Conservation (phyloP, 257 asterid species). For the Mentha longifolia region DNA sequence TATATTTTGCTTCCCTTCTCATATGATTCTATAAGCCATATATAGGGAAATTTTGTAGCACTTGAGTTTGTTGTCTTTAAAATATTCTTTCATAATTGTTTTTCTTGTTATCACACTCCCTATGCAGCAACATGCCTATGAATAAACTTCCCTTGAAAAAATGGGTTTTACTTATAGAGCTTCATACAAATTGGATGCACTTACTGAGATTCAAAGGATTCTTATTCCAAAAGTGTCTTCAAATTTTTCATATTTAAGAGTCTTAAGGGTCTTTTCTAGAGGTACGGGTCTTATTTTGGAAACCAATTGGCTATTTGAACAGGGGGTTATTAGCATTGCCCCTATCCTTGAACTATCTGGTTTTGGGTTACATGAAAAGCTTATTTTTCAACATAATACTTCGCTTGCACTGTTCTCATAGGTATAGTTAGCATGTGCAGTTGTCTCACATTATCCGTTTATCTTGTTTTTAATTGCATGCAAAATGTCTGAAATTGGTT, state of each 20-base stretch:
- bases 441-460: neutral
- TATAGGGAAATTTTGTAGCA: neutral
- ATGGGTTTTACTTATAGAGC: constrained; percentile 1
- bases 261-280: neutral
- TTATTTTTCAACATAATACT: neutral
- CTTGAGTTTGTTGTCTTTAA: neutral
- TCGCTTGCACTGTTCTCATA: neutral
- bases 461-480: constrained; percentile 17
- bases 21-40: neutral
- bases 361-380: neutral
- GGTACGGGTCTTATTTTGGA: constrained; percentile 4
- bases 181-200: neutral
- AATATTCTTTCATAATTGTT: neutral
- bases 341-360: neutral
- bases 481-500: constrained; percentile 15
- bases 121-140: constrained; percentile 1
- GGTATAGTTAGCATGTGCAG: neutral
- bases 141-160: neutral
- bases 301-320: constrained; percentile 8
- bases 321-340: neutral
- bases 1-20: constrained; percentile 7
- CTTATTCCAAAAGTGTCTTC: neutral
- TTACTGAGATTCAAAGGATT: neutral
- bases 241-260: neutral
- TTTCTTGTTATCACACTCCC: neutral